Percentiles rank a stretch among this genome's conserved stretches.
Conservation (phyloP, 176 grass and related monocot species). For the Neostapfia colusana region DNA sequence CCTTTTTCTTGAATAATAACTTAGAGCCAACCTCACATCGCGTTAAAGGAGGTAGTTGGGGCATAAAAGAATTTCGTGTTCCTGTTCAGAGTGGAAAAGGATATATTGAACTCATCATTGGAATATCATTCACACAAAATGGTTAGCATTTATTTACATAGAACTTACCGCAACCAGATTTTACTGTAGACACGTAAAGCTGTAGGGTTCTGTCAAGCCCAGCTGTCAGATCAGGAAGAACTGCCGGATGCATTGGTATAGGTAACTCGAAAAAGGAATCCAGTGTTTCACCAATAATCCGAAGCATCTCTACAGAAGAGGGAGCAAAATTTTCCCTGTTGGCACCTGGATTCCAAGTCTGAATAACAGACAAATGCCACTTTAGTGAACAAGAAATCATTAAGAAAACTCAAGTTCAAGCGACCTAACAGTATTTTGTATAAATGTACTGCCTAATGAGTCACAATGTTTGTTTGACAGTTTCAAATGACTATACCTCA, state of each 20-base stretch:
- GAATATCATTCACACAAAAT: conserved; percentile 31
- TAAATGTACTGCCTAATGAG: neutral
- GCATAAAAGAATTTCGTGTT: conserved; percentile 75
- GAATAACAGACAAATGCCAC: conserved; percentile 26
- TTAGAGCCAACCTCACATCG: conserved; percentile 96
- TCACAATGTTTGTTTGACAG: neutral
- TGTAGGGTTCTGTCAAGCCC: conserved; percentile 88
- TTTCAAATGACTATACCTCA: neutral
- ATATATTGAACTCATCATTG: neutral
- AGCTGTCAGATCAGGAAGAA: conserved; percentile 79
- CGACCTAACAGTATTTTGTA: conserved; percentile 4
- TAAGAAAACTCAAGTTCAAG: conserved; percentile 14
- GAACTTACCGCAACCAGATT: conserved; percentile 90
- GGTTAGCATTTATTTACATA: conserved; percentile 17
- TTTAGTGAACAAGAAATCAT: conserved; percentile 38
- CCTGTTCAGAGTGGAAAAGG: conserved; percentile 45
- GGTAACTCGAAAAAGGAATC: conserved; percentile 95
- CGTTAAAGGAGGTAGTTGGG: conserved; percentile 72
- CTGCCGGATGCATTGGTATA: conserved; percentile 84
- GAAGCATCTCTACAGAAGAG: conserved; percentile 84
- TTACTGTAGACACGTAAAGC: conserved; percentile 80
- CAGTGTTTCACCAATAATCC: conserved; percentile 84
- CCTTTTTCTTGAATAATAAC: conserved; percentile 89
- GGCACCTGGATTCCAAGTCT: conserved; percentile 88
- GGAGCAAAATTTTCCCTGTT: conserved; percentile 91